Evolutionary conservation across 768 basidiomycete species (phyloP).

Genomic region (Tulasnella sp.): DNA sequence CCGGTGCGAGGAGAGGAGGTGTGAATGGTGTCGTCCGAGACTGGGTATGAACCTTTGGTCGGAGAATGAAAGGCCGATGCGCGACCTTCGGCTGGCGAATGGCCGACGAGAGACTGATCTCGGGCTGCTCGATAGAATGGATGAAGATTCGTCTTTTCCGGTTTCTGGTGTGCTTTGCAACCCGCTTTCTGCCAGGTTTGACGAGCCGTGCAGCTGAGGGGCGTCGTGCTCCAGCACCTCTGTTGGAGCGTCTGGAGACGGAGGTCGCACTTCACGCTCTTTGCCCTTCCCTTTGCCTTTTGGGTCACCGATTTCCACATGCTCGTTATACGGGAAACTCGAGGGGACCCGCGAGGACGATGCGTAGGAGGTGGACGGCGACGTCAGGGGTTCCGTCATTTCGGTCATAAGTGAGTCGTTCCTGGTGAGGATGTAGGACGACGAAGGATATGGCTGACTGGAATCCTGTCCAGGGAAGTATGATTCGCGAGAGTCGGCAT

Average conservation of each 20-base stretch:
- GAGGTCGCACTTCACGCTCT: neutral
- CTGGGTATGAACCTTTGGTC: constrained; percentile 8
- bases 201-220: neutral
- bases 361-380: constrained; percentile 11
- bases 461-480: neutral
- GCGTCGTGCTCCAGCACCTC: neutral
- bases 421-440: neutral
- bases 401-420: neutral
- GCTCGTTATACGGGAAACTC: constrained; percentile 7
- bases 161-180: neutral
- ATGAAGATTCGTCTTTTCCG: neutral
- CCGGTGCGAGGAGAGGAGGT: neutral
- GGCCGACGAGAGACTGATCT: neutral
- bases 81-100: neutral
- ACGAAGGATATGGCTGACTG: neutral
- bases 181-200: neutral
- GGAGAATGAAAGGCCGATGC: constrained; percentile 13
- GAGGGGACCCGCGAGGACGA: constrained; percentile 8
- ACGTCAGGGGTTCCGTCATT: neutral
- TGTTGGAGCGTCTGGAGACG: neutral
- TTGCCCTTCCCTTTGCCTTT: constrained; percentile 15
- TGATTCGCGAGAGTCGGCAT: neutral
- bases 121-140: neutral
- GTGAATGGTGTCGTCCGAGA: neutral
- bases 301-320: neutral